A percentile compares a stretch with the other conserved stretches of the same genome.
Conservation (phyloP, 2,329 filamentous ascomycete species). For the Alternaria rosae region DNA sequence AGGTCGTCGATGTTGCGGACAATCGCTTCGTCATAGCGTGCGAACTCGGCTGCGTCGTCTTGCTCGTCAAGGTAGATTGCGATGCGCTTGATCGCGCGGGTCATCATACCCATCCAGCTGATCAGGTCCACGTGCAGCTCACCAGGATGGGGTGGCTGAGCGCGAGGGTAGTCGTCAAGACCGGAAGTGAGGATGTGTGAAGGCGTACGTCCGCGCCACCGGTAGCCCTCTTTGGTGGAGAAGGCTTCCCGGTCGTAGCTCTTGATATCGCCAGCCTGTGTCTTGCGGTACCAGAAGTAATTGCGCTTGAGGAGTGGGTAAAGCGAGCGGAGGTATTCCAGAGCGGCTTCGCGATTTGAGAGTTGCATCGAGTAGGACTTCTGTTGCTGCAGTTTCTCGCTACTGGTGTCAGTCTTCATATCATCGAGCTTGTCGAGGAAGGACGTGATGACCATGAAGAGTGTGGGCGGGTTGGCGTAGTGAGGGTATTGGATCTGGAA, state of each 20-base stretch:
- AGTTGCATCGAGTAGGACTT: constrained; percentile 68
- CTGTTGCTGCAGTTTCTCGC: constrained; percentile 46
- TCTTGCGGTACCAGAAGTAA: constrained; percentile 94
- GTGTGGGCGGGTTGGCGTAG: constrained; percentile 94
- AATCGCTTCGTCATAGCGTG: constrained; percentile 77
- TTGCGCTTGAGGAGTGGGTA: constrained; percentile 90
- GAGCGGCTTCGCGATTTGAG: constrained; percentile 70
- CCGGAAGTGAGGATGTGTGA: constrained; percentile 91
- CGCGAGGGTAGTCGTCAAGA: constrained; percentile 93
- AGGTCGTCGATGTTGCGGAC: constrained; percentile 87
- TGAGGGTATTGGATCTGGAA: constrained; percentile 97
- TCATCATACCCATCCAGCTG: constrained; percentile 98
- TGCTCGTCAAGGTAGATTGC: constrained; percentile 75
- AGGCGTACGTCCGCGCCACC: constrained; percentile 90
- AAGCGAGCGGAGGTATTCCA: constrained; percentile 75
- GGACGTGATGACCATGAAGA: constrained; percentile 86
- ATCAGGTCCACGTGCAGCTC: constrained; percentile 96
- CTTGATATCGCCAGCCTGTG: constrained; percentile 88
- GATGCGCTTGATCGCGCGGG: constrained; percentile 81
- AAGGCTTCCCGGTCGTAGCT: constrained; percentile 89
- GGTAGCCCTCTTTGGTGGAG: constrained; percentile 89
- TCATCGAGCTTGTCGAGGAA: constrained; percentile 80
- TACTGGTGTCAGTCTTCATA: constrained; percentile 45
- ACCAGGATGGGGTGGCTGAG: constrained; percentile 91
- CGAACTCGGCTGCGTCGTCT: constrained; percentile 79